Conservation (phyloP, 306 rosid genomes). For the Myrica gale region DNA sequence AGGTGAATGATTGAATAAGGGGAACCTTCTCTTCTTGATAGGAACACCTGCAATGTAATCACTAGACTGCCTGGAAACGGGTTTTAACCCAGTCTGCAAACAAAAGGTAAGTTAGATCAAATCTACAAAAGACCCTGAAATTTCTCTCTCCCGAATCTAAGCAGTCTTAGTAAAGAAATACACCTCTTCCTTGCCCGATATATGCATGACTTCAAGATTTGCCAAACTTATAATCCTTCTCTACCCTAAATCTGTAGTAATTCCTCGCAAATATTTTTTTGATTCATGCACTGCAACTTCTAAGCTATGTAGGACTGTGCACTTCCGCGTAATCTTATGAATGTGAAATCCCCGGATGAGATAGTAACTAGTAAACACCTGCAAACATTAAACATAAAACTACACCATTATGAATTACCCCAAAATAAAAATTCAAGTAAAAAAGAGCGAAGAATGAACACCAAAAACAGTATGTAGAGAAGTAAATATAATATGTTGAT, state of each 20-base stretch:
- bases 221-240: constrained; percentile 38
- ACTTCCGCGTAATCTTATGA: constrained; percentile 2
- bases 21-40: constrained; percentile 90
- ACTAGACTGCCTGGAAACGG: constrained; percentile 58
- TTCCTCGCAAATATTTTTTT: constrained; percentile 22
- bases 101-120: constrained; percentile 68
- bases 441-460: background rate
- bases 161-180: constrained; percentile 54
- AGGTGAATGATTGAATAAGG: constrained; percentile 52
- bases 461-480: background rate
- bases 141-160: constrained; percentile 43
- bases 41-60: constrained; percentile 88
- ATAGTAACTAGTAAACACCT: constrained; percentile 26
- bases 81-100: constrained; percentile 85
- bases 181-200: constrained; percentile 84
- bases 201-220: constrained; percentile 66
- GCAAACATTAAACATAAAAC: constrained; percentile 28
- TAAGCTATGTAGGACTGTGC: constrained; percentile 28
- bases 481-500: background rate
- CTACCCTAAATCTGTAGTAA: constrained; percentile 33
- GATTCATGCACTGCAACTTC: constrained; percentile 18
- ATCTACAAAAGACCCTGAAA: constrained; percentile 47
- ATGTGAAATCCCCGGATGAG: constrained; percentile 6
- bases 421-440: background rate
- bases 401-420: constrained; percentile 4